These are phyloP conservation scores for Brassica balearica DNA, from an alignment of 441 rosid genomes.

Conservation along the genomic window DNA sequence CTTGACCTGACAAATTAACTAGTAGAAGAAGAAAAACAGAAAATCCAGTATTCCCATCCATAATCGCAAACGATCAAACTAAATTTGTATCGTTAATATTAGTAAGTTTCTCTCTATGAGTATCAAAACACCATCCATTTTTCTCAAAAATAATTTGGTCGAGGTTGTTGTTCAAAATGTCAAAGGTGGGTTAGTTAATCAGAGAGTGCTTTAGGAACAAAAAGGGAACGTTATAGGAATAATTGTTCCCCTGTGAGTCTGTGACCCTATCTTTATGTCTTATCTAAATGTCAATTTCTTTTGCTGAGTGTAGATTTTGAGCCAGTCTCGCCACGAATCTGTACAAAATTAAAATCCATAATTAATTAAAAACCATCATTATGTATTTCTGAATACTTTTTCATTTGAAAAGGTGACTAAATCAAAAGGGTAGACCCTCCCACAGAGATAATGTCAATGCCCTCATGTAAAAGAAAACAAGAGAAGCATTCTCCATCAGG, in stretches of 20 bases:
- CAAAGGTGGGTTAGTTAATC: slow-evolving; percentile 1
- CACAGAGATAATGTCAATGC: background rate
- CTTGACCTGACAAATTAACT: too few relatives aligned
- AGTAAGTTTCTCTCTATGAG: background rate
- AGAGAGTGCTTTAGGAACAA: background rate
- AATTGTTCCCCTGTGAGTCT: slow-evolving; percentile 27
- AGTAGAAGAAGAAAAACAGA: too few relatives aligned
- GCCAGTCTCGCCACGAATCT: slow-evolving; percentile 44
- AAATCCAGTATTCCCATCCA: background rate
- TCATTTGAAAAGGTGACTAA: background rate
- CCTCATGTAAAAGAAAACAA: background rate
- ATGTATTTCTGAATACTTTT: background rate
- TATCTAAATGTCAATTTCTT: background rate
- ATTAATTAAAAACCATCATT: background rate
- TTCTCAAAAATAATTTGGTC: slow-evolving; percentile 1
- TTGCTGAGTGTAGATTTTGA: slow-evolving; percentile 13
- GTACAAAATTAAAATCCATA: slow-evolving; percentile 33
- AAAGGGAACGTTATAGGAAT: background rate
- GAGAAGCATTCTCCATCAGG: background rate
- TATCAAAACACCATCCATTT: slow-evolving; percentile 10
- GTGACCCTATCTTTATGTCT: slow-evolving; percentile 13
- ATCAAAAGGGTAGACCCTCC: background rate
- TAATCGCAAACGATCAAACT: background rate
- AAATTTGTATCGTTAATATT: too few relatives aligned
- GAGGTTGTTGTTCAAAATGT: slow-evolving; percentile 1